phyloP scores from a whole-genome alignment of 257 asterid genomes.

The Petrea volubilis region DNA sequence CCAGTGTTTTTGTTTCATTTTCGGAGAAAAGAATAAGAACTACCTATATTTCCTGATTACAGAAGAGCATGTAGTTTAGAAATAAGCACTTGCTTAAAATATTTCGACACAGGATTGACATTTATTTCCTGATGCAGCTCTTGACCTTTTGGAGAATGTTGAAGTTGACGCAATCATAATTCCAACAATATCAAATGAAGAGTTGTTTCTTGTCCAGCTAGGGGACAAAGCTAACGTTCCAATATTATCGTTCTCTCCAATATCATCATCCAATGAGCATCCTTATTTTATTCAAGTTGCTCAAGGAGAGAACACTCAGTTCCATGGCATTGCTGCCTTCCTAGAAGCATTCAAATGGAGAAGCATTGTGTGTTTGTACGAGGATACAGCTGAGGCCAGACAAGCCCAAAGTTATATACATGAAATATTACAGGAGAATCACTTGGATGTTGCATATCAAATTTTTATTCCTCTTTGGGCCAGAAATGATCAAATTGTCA shows the following conservation, averaged over 20 bases:
- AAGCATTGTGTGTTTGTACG: conserved; percentile 30
- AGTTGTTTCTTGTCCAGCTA: conserved; percentile 28
- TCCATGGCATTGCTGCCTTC: conserved; percentile 36
- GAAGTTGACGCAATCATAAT: conserved; percentile 35
- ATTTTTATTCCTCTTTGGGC: conserved; percentile 20
- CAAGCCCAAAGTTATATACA: conserved; percentile 21
- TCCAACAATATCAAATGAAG: conserved; percentile 27
- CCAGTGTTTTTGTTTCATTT: background rate
- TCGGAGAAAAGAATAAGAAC: background rate
- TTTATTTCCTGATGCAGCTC: conserved; percentile 32
- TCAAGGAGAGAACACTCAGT: conserved; percentile 34
- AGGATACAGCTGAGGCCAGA: conserved; percentile 31
- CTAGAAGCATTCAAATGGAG: conserved; percentile 38
- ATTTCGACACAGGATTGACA: conserved; percentile 3
- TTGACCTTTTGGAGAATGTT: conserved; percentile 39
- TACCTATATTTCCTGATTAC: background rate
- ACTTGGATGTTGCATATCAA: conserved; percentile 15
- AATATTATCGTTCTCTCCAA: conserved; percentile 35
- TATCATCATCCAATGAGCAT: conserved; percentile 13
- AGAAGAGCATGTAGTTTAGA: background rate
- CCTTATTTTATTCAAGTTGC: conserved; percentile 43
- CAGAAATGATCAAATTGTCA: conserved; percentile 25
- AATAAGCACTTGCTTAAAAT: background rate
- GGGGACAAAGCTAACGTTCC: conserved; percentile 36
- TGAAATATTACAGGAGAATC: conserved; percentile 29